Evolutionary conservation across 164 flowering plant species (phyloP), one percentile per base, ranked within the genome.

Genomic region (Annona squamosa): DNA sequence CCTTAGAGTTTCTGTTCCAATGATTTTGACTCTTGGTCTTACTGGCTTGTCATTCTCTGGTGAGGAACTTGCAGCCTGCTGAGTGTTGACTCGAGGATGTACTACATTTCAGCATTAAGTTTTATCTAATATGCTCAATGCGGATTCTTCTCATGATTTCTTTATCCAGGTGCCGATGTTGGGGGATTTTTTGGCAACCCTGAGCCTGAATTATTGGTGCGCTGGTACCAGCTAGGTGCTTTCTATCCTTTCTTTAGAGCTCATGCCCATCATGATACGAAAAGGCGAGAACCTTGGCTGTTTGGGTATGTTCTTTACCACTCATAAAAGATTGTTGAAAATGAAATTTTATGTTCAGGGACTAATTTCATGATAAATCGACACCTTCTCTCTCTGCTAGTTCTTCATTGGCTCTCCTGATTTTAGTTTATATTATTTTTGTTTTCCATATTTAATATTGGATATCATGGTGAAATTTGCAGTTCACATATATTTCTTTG

Each of bases 111-210:
- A 7, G 2, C 59, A 52, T n/a, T 48, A 42, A 3, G 17, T 12
- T 45, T 69, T 9, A 18, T 61, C 44, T 5, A 13, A 19, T 37
- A 4, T 42, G 19, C 16, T 7, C 75, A 62, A 18, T n/a, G 63
- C 44, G 45, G 59, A 7, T 10, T 4, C 42, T 63, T 43, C 76
- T 48, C 6, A 46, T 69, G 46, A 3, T 61, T 77, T 13, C 77
- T 67, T 61, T 71, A 62, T 52, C 44, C 77, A 96, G 99, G 99
- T 82, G 99, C 98, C n/a, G 99, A 96, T 88, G 85, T 96, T 85
- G 99, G 98, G 82, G 99, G 99, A 2, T 96, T 86, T 79, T 96
- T 96, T 78, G 98, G 99, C 59, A 93, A 93, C 73, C 97, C 97
- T 75, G 97, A 93, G 69, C 78, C 91, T 48, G 99, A 93, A 83